Conservation (phyloP, 139 green algal species). For the Chlorella sp. region DNA sequence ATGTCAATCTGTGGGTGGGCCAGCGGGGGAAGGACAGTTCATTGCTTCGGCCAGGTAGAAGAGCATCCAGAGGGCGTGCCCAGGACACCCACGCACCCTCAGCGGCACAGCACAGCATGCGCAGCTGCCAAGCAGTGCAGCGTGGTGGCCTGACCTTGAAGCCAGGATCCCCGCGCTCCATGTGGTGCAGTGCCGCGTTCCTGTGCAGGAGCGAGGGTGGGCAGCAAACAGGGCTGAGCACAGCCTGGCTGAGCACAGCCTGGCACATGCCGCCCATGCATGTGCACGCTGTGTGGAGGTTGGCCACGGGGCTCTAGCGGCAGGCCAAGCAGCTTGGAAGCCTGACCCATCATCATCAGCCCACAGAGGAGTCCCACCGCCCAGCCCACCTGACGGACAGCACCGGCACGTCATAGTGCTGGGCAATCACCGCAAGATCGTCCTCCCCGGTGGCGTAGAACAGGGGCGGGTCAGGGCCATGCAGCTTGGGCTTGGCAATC, state of each 20-base stretch:
- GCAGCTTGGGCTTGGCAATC: neutral
- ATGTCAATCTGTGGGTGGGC: neutral
- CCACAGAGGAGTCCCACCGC: too few species aligned
- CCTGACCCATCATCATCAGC: too few species aligned
- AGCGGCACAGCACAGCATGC: neutral
- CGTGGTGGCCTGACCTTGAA: neutral
- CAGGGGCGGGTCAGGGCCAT: neutral
- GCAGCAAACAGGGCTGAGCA: too few species aligned
- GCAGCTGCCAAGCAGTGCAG: too few species aligned
- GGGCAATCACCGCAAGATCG: constrained; percentile 12
- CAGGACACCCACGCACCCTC: neutral
- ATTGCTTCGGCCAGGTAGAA: neutral
- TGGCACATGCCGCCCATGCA: too few species aligned
- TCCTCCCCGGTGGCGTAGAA: constrained; percentile 1
- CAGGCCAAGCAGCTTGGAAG: too few species aligned
- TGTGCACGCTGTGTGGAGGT: too few species aligned
- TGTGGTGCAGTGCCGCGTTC: neutral
- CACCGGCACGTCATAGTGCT: constrained; percentile 11
- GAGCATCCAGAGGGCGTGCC: neutral
- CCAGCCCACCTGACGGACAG: constrained; percentile 4
- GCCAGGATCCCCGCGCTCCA: neutral
- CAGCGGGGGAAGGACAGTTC: neutral
- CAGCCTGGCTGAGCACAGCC: too few species aligned
- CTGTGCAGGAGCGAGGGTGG: neutral
- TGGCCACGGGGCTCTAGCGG: too few species aligned